Conservation (phyloP, 371 early-diverging fungal species). For the Blakeslea trispora region DNA sequence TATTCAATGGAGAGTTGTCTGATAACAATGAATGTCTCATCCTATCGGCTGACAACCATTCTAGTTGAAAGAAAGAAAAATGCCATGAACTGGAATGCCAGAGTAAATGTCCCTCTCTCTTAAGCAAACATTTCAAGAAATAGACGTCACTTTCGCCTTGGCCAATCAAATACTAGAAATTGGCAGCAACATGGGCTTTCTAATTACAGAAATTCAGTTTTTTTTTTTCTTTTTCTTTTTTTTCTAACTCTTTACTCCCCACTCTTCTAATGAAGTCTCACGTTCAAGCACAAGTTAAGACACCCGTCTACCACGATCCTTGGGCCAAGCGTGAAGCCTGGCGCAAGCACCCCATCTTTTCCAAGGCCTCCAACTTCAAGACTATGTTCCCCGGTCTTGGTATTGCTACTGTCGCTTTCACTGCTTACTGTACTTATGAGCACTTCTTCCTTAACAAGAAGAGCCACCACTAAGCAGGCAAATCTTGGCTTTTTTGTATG, state of each 20-base stretch:
- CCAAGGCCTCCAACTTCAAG: conserved; percentile 57
- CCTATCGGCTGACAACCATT: no score
- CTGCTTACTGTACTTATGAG: conserved; percentile 78
- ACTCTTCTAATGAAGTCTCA: conserved; percentile 31
- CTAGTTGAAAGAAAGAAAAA: no score
- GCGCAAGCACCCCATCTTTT: conserved; percentile 82
- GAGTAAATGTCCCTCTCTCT: no score
- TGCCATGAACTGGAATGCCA: no score
- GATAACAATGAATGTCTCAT: no score
- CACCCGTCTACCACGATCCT: conserved; percentile 64
- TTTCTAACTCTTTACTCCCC: not conserved
- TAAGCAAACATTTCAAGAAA: no score
- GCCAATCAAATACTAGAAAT: no score
- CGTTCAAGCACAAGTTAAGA: conserved; percentile 41
- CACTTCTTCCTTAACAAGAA: conserved; percentile 56
- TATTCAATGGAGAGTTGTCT: no score
- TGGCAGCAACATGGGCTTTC: not conserved
- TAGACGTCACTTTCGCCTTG: no score
- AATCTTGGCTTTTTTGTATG: conserved; percentile 1
- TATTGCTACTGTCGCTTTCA: conserved; percentile 79
- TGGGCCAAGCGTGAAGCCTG: conserved; percentile 89
- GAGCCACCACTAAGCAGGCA: conserved; percentile 45
- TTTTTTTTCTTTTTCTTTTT: not conserved
- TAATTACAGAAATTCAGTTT: conserved; percentile 1
- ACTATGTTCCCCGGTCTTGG: conserved; percentile 86